Evolutionary conservation across 2,329 filamentous ascomycete species (phyloP).

Genomic region (Cercospora brassicicola): DNA sequence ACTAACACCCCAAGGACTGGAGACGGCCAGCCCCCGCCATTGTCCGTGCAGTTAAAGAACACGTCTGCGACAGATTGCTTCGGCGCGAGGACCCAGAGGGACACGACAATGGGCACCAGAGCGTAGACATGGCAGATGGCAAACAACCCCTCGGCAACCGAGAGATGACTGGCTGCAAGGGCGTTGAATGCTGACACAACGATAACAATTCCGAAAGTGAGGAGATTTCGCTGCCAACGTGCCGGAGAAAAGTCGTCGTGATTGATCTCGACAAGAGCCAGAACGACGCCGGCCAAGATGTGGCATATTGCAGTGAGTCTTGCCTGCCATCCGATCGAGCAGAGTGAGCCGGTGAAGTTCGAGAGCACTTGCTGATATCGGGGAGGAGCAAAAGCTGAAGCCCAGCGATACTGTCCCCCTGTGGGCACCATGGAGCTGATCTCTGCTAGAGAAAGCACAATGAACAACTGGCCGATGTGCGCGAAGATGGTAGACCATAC

Average conservation of each 20-base stretch:
- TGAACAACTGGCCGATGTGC: conserved; percentile 35
- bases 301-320: conserved; percentile 47
- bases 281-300: conserved; percentile 49
- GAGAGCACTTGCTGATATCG: conserved; percentile 47
- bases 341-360: conserved; percentile 45
- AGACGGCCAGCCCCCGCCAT: conserved; percentile 43
- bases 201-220: conserved; percentile 30
- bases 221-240: conserved; percentile 30
- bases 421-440: conserved; percentile 39
- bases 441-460: conserved; percentile 40
- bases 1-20: conserved; percentile 43
- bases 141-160: conserved; percentile 36
- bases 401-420: conserved; percentile 38
- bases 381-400: conserved; percentile 48
- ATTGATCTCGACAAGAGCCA: conserved; percentile 49
- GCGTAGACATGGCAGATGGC: conserved; percentile 38
- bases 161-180: conserved; percentile 33
- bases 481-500: conserved; percentile 36
- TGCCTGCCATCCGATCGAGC: conserved; percentile 45
- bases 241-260: conserved; percentile 25
- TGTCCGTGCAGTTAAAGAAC: conserved; percentile 41
- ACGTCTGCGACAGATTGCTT: conserved; percentile 25
- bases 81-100: conserved; percentile 32
- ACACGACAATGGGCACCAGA: conserved; percentile 37
- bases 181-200: conserved; percentile 34